Evolutionary conservation across 208 protist species (phyloP), one percentile per base, ranked within the genome.

Genomic region (Leishmania lainsoni): DNA sequence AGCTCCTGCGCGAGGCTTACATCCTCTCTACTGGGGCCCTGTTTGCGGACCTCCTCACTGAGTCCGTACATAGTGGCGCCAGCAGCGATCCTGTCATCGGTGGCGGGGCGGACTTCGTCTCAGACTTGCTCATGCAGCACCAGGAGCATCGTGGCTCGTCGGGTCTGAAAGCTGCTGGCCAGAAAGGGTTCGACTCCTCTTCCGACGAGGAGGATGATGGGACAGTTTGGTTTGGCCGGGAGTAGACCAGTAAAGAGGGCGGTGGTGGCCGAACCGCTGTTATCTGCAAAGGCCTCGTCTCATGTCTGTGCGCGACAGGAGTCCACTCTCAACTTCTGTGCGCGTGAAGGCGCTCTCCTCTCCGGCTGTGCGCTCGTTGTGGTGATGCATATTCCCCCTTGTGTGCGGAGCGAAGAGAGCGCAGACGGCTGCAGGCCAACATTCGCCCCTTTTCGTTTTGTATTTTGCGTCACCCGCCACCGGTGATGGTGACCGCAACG

Each of bases 21-120:
- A 35, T 94, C 5, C 78, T 96, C 10, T 93, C 90, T 0, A 79
- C 86, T 0, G 81, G 80, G 16, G 91, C 87, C 16, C 80, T 96
- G 29, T 94, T 96, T 79, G 75, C 78, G 0, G 86, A 84, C 48
- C 54, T 87, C 63, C 76, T 69, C 51, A 69, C 45, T 35, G 76
- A 58, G 0, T 80, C 70, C 0, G 81, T 70, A 20, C 76, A 73
- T 49, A 26, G 65, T 32, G 73, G 70, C 32, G 72, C 59, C 20
- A 65, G 42, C 35, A 75, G 78, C 45, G 71, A 29, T 17, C 52
- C 16, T 20, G 69, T 75, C 45, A 51, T 85, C 6, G 59, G 71
- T 61, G 80, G 66, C 0, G 78, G 73, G n/a, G 68, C 58, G 3
- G 76, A 86, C 70, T 80, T 83, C 26, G 78, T 84, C 10, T 16